phyloP scores from a whole-genome alignment of 2,329 filamentous ascomycete genomes.

The Colletotrichum chlorophyti region DNA sequence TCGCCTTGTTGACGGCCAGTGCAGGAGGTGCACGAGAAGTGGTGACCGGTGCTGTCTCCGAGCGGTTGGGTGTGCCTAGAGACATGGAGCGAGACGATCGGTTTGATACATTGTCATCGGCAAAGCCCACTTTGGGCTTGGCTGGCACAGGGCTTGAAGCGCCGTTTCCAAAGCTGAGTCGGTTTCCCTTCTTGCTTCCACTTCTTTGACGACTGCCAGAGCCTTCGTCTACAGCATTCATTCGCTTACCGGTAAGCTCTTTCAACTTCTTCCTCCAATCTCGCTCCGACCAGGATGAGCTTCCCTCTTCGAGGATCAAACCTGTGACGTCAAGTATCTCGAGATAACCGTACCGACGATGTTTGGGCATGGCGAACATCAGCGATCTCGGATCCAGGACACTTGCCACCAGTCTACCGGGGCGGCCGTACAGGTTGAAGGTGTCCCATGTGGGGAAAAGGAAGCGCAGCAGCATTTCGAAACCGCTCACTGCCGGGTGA shows the following conservation, averaged over 20 bases:
- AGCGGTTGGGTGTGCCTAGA: constrained; percentile 48
- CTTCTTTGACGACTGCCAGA: constrained; percentile 50
- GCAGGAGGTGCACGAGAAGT: constrained; percentile 43
- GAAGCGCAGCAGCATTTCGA: constrained; percentile 93
- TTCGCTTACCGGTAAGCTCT: constrained; percentile 81
- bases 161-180: constrained; percentile 58
- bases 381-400: constrained; percentile 85
- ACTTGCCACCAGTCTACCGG: constrained; percentile 85
- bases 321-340: constrained; percentile 85
- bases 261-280: constrained; percentile 93
- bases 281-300: constrained; percentile 78
- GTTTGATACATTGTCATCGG: constrained; percentile 57
- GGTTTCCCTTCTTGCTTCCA: constrained; percentile 64
- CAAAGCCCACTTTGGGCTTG: constrained; percentile 61
- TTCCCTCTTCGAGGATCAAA: constrained; percentile 81
- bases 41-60: constrained; percentile 56
- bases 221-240: constrained; percentile 64
- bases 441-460: constrained; percentile 94
- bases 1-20: constrained; percentile 38
- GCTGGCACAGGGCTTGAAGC: constrained; percentile 35
- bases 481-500: constrained; percentile 88
- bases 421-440: constrained; percentile 89
- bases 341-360: constrained; percentile 87
- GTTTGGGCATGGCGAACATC: constrained; percentile 97
- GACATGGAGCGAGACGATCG: constrained; percentile 61